Conservation (phyloP, 345 rosid genomes). For the Brassica nigra region DNA sequence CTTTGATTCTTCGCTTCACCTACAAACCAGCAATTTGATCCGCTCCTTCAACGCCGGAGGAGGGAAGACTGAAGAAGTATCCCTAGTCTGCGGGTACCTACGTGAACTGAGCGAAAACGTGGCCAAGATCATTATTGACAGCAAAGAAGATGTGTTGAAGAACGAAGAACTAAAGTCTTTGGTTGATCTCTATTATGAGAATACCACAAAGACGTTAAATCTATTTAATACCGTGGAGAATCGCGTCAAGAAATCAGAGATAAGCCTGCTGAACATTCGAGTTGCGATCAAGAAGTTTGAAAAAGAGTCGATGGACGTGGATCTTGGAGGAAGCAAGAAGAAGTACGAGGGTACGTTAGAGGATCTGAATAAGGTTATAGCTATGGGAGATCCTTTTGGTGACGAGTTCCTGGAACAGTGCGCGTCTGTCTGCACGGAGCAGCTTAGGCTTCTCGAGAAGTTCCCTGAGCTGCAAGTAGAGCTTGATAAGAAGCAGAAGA, state of each 20-base stretch:
- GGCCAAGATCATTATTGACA: not conserved
- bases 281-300: not conserved
- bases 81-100: not conserved
- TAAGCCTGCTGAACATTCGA: too few relatives aligned
- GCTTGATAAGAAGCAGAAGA: not conserved
- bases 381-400: not conserved
- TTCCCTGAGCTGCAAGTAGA: not conserved
- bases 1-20: not conserved
- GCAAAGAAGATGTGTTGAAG: not conserved
- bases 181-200: not conserved
- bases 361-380: not conserved
- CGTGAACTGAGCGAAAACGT: not conserved
- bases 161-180: not conserved
- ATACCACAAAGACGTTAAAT: not conserved
- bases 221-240: not conserved
- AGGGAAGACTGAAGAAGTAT: not conserved
- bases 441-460: not conserved
- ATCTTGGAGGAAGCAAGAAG: not conserved
- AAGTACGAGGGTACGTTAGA: not conserved
- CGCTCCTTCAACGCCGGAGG: not conserved
- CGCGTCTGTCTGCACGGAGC: not conserved
- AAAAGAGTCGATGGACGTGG: too few relatives aligned
- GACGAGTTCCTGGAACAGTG: not conserved
- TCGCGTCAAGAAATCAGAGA: too few relatives aligned
- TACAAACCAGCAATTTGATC: not conserved